These are phyloP conservation scores for Fallopia convolvulus DNA, from an alignment of 148 eudicot genomes.

Conservation along the genomic window DNA sequence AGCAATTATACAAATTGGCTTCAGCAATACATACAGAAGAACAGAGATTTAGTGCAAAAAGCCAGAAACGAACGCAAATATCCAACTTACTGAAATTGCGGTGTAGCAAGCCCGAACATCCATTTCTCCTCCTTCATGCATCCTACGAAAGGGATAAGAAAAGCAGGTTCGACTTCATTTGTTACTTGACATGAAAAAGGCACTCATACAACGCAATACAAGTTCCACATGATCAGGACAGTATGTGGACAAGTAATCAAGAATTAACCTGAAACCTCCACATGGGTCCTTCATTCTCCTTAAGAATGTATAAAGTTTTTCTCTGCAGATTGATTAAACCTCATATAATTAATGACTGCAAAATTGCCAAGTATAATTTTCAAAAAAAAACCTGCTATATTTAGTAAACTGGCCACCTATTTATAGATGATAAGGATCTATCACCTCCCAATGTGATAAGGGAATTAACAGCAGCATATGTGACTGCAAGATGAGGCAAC, in stretches of 20 bases:
- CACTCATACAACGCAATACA: background rate
- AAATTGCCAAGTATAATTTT: background rate
- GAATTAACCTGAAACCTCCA: constrained; percentile 76
- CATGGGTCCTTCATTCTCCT: constrained; percentile 68
- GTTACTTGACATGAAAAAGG: background rate
- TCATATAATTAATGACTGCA: background rate
- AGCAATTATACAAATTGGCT: background rate
- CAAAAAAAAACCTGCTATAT: constrained; percentile 13
- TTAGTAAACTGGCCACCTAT: constrained; percentile 43
- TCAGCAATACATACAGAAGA: background rate
- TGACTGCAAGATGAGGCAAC: constrained; percentile 97
- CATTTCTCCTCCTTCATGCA: constrained; percentile 91
- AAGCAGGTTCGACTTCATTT: no score
- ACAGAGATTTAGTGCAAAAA: background rate
- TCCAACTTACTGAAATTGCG: constrained; percentile 47
- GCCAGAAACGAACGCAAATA: background rate
- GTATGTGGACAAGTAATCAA: constrained; percentile 1
- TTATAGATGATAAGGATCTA: constrained; percentile 61
- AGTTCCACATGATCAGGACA: background rate
- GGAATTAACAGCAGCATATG: constrained; percentile 91
- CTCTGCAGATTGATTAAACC: constrained; percentile 34
- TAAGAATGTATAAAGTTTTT: constrained; percentile 49
- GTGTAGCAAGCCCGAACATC: constrained; percentile 99
- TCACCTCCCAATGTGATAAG: constrained; percentile 80
- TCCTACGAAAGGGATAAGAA: constrained; percentile 34